Evolutionary conservation across 345 rosid genomes (phyloP).

Genomic region (Camelina sativa): DNA sequence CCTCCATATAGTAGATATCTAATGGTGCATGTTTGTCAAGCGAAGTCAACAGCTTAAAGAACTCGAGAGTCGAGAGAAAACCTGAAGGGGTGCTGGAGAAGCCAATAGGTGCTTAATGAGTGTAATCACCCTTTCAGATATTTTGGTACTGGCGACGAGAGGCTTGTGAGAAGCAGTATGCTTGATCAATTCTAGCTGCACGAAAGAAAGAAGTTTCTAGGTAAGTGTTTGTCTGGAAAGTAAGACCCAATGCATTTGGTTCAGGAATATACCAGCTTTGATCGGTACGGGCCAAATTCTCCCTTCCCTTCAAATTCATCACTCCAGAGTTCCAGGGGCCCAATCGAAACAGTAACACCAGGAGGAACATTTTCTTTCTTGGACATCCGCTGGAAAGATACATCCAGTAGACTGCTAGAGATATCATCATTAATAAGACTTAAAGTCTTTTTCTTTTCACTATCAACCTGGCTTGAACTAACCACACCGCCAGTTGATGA

Average conservation of each 20-base stretch:
- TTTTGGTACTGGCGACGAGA: constrained; percentile 59
- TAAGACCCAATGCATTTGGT: constrained; percentile 22
- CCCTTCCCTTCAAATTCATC: constrained; percentile 87
- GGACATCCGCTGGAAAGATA: constrained; percentile 68
- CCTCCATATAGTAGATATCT: constrained; percentile 53
- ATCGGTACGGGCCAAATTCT: constrained; percentile 76
- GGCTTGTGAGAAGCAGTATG: constrained; percentile 65
- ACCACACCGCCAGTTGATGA: constrained; percentile 45
- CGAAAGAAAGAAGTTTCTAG: constrained; percentile 14
- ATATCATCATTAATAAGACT: constrained; percentile 60
- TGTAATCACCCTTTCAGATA: constrained; percentile 56
- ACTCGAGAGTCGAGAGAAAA: constrained; percentile 37
- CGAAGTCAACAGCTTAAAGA: constrained; percentile 22
- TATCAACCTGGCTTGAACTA: constrained; percentile 53
- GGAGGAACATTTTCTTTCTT: constrained; percentile 70
- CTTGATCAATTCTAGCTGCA: constrained; percentile 72
- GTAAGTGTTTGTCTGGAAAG: not conserved
- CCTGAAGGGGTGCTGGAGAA: constrained; percentile 68
- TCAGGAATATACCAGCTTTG: constrained; percentile 59
- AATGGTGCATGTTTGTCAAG: constrained; percentile 25
- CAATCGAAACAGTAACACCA: constrained; percentile 52
- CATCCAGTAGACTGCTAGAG: constrained; percentile 58
- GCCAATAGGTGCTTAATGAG: constrained; percentile 23
- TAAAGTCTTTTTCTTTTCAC: constrained; percentile 60
- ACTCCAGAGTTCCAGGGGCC: constrained; percentile 75